Percentiles rank a stretch among this genome's conserved stretches.
Conservation (phyloP, 768 basidiomycete species). For the Amanita molliuscula region DNA sequence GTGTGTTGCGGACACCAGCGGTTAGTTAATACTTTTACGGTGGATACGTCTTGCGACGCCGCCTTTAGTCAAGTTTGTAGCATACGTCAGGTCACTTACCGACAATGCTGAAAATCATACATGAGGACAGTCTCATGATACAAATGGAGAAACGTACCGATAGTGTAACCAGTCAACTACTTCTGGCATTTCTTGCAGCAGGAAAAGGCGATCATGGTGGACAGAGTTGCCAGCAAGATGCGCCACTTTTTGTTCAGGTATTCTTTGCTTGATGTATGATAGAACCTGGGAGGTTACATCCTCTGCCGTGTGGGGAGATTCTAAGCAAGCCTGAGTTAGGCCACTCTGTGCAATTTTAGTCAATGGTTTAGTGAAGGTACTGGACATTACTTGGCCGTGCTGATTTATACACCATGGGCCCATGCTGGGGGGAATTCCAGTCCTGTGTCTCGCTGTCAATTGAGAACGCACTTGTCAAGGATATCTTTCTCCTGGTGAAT, state of each 20-base stretch:
- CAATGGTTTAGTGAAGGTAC: background rate
- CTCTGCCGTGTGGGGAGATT: conserved; percentile 53
- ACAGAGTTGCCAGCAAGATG: conserved; percentile 86
- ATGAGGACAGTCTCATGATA: background rate
- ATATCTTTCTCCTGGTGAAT: conserved; percentile 60
- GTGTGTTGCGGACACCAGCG: conserved; percentile 53
- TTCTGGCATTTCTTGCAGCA: conserved; percentile 72
- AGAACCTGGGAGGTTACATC: conserved; percentile 53
- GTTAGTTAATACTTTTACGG: conserved; percentile 68
- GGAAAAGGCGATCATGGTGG: conserved; percentile 68
- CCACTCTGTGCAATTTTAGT: conserved; percentile 47
- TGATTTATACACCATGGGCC: conserved; percentile 79
- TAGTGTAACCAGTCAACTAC: conserved; percentile 76
- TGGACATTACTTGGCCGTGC: conserved; percentile 53
- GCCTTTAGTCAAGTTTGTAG: background rate
- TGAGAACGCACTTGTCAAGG: conserved; percentile 52
- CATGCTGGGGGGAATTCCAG: conserved; percentile 45
- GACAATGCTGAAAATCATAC: conserved; percentile 41
- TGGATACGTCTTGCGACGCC: conserved; percentile 59
- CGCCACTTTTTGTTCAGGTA: conserved; percentile 52
- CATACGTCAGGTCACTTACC: conserved; percentile 33
- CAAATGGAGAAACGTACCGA: conserved; percentile 31
- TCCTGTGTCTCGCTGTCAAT: background rate
- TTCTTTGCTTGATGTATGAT: conserved; percentile 76
- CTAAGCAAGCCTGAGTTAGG: conserved; percentile 68